A percentile compares a stretch with the other conserved stretches of the same genome.
Conservation (phyloP, 2,329 filamentous ascomycete species). For the Lojkania enalia region DNA sequence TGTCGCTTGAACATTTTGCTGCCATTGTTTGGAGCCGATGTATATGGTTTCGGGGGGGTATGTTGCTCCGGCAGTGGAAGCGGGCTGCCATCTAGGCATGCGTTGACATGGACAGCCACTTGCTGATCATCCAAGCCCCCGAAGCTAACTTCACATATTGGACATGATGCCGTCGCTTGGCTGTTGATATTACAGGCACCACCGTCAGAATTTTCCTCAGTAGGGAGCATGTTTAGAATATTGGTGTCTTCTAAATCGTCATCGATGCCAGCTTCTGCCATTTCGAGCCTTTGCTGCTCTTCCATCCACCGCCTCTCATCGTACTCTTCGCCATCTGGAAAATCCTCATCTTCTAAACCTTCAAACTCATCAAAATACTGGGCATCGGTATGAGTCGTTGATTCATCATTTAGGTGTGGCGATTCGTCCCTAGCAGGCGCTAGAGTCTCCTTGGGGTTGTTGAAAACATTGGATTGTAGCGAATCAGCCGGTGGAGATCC, state of each 20-base stretch:
- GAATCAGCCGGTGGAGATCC: no score
- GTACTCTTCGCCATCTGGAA: conserved; percentile 58
- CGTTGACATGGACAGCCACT: conserved; percentile 84
- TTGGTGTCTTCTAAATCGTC: conserved; percentile 59
- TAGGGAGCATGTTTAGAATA: conserved; percentile 36
- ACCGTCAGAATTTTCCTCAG: conserved; percentile 17
- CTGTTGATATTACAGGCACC: conserved; percentile 21
- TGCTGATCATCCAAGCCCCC: conserved; percentile 61
- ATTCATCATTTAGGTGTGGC: conserved; percentile 49
- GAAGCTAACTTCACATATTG: conserved; percentile 73
- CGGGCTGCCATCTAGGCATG: conserved; percentile 83
- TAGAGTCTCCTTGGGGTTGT: conserved; percentile 6
- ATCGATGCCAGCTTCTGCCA: conserved; percentile 52
- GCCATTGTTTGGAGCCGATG: conserved; percentile 17
- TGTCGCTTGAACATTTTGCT: conserved; percentile 67
- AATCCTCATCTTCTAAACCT: conserved; percentile 64
- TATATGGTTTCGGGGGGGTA: conserved; percentile 12
- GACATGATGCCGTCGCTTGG: conserved; percentile 57
- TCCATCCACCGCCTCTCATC: conserved; percentile 68
- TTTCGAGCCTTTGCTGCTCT: conserved; percentile 63
- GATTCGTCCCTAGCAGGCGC: not conserved
- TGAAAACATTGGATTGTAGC: conserved; percentile 1
- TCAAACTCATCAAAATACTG: conserved; percentile 58
- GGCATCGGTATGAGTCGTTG: conserved; percentile 50
- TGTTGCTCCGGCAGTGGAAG: conserved; percentile 55